Evolutionary conservation across 2,329 filamentous ascomycete species (phyloP).

Genomic region (Graphilbum sp.): DNA sequence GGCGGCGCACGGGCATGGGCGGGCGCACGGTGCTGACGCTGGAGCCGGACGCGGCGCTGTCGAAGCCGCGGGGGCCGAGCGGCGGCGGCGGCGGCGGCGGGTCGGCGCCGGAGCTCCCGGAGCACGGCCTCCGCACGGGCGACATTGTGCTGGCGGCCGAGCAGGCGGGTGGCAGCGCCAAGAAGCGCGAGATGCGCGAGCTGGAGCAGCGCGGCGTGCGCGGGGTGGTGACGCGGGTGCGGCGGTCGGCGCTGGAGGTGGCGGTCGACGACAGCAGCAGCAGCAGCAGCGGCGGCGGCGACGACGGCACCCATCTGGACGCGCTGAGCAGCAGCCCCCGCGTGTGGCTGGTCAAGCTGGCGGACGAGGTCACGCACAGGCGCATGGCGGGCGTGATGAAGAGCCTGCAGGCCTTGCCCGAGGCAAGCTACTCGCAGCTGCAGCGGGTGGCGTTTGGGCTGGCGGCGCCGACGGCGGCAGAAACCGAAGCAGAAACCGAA

Average conservation of each 20-base stretch:
- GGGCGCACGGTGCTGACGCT: conserved; percentile 86
- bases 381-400: conserved; percentile 49
- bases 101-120: conserved; percentile 37
- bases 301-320: conserved; percentile 18
- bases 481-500: too few species aligned
- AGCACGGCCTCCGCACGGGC: conserved; percentile 60
- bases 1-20: conserved; percentile 74
- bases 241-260: conserved; percentile 41
- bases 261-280: conserved; percentile 43
- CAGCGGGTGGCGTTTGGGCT: conserved; percentile 47
- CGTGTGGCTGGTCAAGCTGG: conserved; percentile 50
- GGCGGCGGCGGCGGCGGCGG: not conserved
- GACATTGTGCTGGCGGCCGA: conserved; percentile 66
- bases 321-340: too few species aligned
- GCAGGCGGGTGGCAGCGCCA: conserved; percentile 55
- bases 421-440: conserved; percentile 41
- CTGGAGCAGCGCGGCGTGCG: conserved; percentile 50
- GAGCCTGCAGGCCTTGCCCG: conserved; percentile 38
- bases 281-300: conserved; percentile 32
- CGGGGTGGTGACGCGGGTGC: conserved; percentile 54
- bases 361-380: conserved; percentile 50
- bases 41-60: conserved; percentile 40
- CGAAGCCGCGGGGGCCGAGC: conserved; percentile 9
- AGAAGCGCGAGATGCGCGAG: conserved; percentile 56
- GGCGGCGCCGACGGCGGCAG: conserved; percentile 30